phyloP scores from a whole-genome alignment of 106 monocot species.

The Hemerocallis citrina region DNA sequence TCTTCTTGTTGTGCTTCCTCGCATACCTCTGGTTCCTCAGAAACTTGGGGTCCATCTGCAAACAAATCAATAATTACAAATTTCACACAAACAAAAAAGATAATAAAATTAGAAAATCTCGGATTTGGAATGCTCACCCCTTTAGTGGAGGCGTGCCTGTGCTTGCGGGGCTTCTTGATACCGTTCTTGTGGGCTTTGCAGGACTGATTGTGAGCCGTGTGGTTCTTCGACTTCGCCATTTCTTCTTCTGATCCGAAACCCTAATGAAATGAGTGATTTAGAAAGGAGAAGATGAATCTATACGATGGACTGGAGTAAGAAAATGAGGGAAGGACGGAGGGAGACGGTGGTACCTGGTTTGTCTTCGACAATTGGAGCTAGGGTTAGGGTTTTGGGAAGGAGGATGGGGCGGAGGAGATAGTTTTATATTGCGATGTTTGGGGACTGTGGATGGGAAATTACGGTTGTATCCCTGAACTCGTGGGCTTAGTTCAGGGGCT shows the following conservation, averaged over 20 bases:
- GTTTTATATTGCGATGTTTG: not conserved
- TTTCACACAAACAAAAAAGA: not conserved
- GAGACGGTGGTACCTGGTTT: not conserved
- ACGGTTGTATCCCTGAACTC: no score
- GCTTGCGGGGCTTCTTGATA: conserved; percentile 49
- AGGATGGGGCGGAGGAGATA: not conserved
- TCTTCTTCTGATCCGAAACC: not conserved
- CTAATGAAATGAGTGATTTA: not conserved
- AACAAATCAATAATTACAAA: not conserved
- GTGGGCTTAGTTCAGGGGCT: no score
- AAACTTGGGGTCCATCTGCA: conserved; percentile 56
- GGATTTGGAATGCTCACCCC: no score
- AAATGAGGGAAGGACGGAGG: no score
- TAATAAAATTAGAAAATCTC: not conserved
- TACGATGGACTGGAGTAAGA: not conserved
- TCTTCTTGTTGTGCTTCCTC: conserved; percentile 45
- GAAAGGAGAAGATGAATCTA: not conserved
- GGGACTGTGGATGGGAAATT: no score
- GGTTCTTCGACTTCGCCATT: conserved; percentile 72
- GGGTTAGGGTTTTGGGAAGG: not conserved
- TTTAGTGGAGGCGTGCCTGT: conserved; percentile 47
- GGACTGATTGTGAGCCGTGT: conserved; percentile 56
- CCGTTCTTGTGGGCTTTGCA: conserved; percentile 60
- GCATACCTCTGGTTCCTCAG: conserved; percentile 59
- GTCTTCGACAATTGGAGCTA: not conserved